Conservation (phyloP, 441 rosid species). For the Pelargonium fulgidum region DNA sequence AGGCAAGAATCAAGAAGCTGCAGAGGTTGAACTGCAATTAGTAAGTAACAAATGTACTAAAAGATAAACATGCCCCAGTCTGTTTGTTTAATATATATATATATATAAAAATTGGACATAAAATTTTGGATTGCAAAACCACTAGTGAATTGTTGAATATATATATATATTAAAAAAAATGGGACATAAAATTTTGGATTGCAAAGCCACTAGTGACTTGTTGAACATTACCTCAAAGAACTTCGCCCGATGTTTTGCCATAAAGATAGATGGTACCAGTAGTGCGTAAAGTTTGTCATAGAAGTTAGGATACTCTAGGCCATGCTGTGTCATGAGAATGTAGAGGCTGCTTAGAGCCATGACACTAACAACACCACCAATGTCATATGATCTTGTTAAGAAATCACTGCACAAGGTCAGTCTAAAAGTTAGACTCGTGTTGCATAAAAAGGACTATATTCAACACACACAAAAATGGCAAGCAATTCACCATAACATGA, state of each 20-base stretch:
- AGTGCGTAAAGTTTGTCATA: conserved; percentile 76
- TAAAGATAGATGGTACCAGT: conserved; percentile 68
- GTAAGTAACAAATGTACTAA: conserved; percentile 2
- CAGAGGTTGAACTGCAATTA: conserved; percentile 25
- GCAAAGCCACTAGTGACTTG: background rate
- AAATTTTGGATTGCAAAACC: background rate
- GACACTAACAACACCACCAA: conserved; percentile 90
- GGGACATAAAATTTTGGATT: background rate
- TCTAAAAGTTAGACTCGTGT: conserved; percentile 5
- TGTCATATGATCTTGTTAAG: conserved; percentile 80
- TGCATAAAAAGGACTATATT: background rate
- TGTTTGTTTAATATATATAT: too few relatives aligned
- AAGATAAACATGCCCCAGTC: background rate
- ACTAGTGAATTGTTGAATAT: too few relatives aligned
- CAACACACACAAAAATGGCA: conserved; percentile 13
- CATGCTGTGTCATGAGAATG: conserved; percentile 83
- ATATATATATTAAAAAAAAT: background rate
- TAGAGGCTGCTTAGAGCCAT: conserved; percentile 93
- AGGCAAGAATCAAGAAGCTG: conserved; percentile 95
- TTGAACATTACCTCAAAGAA: conserved; percentile 65
- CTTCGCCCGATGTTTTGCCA: conserved; percentile 81
- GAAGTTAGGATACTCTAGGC: conserved; percentile 83
- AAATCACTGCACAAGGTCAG: conserved; percentile 64
- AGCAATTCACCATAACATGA: conserved; percentile 57
- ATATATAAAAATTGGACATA: too few relatives aligned